phyloP scores from a whole-genome alignment of 1,139 yeast species.

The Pichia sp. region DNA sequence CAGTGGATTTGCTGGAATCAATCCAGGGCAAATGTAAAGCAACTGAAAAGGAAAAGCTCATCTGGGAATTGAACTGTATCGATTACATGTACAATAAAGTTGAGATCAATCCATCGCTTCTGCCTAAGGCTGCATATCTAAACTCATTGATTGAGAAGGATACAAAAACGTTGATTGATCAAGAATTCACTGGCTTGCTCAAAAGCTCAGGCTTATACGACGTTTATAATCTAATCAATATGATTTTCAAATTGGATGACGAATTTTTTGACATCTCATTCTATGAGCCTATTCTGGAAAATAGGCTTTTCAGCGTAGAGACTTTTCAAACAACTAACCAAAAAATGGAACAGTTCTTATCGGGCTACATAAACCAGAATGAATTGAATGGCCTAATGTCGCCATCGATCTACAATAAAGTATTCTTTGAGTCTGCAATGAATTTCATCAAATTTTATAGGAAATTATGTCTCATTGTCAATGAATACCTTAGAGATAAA shows the following conservation, averaged over 20 bases:
- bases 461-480: conserved; percentile 41
- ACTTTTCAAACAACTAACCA: conserved; percentile 41
- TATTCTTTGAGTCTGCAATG: conserved; percentile 46
- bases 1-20: conserved; percentile 42
- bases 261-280: conserved; percentile 50
- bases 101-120: conserved; percentile 42
- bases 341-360: conserved; percentile 48
- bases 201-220: conserved; percentile 50
- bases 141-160: conserved; percentile 36
- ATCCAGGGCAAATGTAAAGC: conserved; percentile 30
- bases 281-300: conserved; percentile 62
- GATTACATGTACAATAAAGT: conserved; percentile 57
- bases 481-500: conserved; percentile 38
- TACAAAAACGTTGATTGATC: conserved; percentile 36
- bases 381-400: conserved; percentile 55
- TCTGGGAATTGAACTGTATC: conserved; percentile 54
- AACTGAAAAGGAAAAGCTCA: conserved; percentile 30
- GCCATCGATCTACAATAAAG: conserved; percentile 56
- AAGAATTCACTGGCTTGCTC: conserved; percentile 37
- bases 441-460: conserved; percentile 51
- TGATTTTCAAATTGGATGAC: conserved; percentile 63
- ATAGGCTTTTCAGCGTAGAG: conserved; percentile 50
- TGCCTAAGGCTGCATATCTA: conserved; percentile 34
- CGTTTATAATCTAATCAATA: conserved; percentile 58
- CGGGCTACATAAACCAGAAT: conserved; percentile 59